Percentiles rank a stretch among this genome's conserved stretches.
These are phyloP conservation scores for Sicyos baderoa DNA, from an alignment of 306 rosid species.

Conservation along the genomic window DNA sequence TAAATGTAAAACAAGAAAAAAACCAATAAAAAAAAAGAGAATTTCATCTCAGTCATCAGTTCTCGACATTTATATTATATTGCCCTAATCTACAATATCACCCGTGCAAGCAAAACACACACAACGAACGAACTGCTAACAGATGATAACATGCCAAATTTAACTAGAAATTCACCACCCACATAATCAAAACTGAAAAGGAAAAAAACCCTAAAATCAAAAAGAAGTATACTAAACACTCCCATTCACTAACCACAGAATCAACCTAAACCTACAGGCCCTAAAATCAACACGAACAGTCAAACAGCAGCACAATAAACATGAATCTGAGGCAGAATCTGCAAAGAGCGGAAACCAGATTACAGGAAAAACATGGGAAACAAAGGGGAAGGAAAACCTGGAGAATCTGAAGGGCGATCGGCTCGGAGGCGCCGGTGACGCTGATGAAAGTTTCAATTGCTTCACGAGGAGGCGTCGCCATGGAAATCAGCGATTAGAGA, in stretches of 20 bases:
- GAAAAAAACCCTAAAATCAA: not conserved
- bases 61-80: not conserved
- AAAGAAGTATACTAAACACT: not conserved
- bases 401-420: constrained; percentile 54
- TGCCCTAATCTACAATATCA: not conserved
- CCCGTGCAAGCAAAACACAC: not conserved
- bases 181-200: not conserved
- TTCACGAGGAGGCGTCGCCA: constrained; percentile 77
- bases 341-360: not conserved
- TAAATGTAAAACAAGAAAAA: constrained; percentile 27
- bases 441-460: constrained; percentile 66
- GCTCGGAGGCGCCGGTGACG: constrained; percentile 63
- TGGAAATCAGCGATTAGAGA: constrained; percentile 41
- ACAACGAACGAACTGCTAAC: constrained; percentile 1
- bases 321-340: not conserved
- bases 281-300: not conserved
- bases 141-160: not conserved
- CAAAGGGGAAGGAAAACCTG: constrained; percentile 28
- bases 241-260: constrained; percentile 9
- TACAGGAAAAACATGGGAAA: not conserved
- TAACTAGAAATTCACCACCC: constrained; percentile 8
- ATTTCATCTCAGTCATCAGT: not conserved
- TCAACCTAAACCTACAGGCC: constrained; percentile 14
- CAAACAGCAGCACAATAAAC: not conserved
- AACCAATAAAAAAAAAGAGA: not conserved